Evolutionary conservation across 1,284 basidiomycete species (phyloP).

Genomic region (Boletus mariae): DNA sequence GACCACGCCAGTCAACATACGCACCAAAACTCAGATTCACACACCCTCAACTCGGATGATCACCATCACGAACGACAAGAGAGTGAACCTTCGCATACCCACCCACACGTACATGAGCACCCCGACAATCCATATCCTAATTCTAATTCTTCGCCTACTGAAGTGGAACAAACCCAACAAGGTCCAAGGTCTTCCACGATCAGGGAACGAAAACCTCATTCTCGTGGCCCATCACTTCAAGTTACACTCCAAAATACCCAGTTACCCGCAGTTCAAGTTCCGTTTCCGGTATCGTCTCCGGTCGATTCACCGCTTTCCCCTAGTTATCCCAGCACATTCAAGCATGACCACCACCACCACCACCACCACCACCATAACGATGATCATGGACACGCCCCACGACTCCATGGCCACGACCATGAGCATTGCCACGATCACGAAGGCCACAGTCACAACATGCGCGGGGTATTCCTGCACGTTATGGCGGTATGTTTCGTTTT

Average conservation of each 20-base stretch:
- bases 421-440: conserved; percentile 50
- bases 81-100: conserved; percentile 15
- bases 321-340: conserved; percentile 33
- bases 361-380: conserved; percentile 29
- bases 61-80: conserved; percentile 12
- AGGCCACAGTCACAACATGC: conserved; percentile 97
- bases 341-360: conserved; percentile 31
- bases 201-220: conserved; percentile 33
- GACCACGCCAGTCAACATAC: conserved; percentile 24
- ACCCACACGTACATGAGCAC: conserved; percentile 19
- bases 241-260: conserved; percentile 21
- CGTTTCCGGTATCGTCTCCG: conserved; percentile 47
- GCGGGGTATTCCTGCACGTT: conserved; percentile 94
- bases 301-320: conserved; percentile 34
- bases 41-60: conserved; percentile 7
- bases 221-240: conserved; percentile 33
- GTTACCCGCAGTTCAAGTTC: conserved; percentile 64
- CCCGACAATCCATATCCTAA: conserved; percentile 32
- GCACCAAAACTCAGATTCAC: conserved; percentile 35
- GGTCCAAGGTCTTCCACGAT: conserved; percentile 17
- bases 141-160: conserved; percentile 22
- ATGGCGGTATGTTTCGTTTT: conserved; percentile 64
- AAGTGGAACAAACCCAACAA: conserved; percentile 7
- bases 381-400: conserved; percentile 45
- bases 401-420: conserved; percentile 39